A percentile compares a stretch with the other conserved stretches of the same genome.
Conservation (phyloP, 257 asterid species). For the Solanum dulcamara region DNA sequence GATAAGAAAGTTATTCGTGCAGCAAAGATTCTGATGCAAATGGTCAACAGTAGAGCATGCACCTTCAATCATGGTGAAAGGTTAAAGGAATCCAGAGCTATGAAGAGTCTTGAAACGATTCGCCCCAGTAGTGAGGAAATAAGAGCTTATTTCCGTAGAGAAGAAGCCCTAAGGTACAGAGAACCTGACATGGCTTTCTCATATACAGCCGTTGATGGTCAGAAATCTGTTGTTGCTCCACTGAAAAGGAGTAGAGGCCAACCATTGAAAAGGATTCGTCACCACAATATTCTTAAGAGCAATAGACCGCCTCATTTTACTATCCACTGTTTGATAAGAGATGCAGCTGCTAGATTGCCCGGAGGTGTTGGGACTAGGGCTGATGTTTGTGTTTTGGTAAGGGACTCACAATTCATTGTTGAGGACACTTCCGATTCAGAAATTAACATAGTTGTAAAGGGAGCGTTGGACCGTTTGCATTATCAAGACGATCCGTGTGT, state of each 20-base stretch:
- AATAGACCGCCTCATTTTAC: conserved; percentile 91
- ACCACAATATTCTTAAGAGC: conserved; percentile 81
- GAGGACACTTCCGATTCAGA: conserved; percentile 83
- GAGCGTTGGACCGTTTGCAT: conserved; percentile 88
- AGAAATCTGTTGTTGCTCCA: conserved; percentile 84
- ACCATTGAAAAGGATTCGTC: conserved; percentile 90
- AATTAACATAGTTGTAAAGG: conserved; percentile 82
- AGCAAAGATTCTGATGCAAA: background rate
- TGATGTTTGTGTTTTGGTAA: conserved; percentile 72
- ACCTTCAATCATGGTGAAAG: no score
- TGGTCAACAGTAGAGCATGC: background rate
- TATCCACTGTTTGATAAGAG: conserved; percentile 84
- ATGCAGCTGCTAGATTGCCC: conserved; percentile 94
- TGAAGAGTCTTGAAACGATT: conserved; percentile 79
- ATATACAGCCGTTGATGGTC: conserved; percentile 80
- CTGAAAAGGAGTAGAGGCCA: conserved; percentile 94
- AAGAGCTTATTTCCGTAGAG: conserved; percentile 63
- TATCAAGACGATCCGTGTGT: conserved; percentile 93
- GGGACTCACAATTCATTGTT: conserved; percentile 87
- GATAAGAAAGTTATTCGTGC: background rate
- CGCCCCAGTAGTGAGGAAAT: conserved; percentile 74
- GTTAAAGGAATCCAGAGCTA: conserved; percentile 31
- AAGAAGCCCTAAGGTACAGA: conserved; percentile 80
- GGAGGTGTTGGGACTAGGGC: conserved; percentile 92
- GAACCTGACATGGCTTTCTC: conserved; percentile 83